phyloP scores from a whole-genome alignment of 805 yeast genomes.

The Sungouiozyma intestinalis region DNA sequence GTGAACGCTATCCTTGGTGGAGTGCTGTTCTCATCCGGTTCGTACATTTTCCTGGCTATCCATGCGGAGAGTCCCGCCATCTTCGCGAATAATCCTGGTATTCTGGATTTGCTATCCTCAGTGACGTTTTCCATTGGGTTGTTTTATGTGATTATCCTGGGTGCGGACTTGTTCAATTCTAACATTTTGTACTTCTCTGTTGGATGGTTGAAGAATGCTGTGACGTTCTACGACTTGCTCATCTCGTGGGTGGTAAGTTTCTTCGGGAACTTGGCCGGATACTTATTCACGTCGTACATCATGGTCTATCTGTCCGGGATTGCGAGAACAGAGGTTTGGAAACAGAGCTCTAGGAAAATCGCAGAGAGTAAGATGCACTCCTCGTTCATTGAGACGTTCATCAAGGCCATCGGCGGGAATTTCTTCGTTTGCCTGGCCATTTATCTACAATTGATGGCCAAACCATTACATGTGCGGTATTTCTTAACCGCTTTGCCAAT shows the following conservation, averaged over 20 bases:
- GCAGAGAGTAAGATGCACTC: slow-evolving; percentile 35
- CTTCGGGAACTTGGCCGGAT: slow-evolving; percentile 54
- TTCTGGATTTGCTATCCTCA: slow-evolving; percentile 48
- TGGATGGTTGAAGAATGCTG: slow-evolving; percentile 61
- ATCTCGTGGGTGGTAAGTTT: slow-evolving; percentile 62
- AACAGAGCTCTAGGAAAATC: slow-evolving; percentile 39
- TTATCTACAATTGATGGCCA: slow-evolving; percentile 66
- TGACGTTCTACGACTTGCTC: slow-evolving; percentile 47
- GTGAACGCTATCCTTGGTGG: slow-evolving; percentile 65
- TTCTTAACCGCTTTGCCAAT: slow-evolving; percentile 55
- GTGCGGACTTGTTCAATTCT: slow-evolving; percentile 67
- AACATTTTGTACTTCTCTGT: slow-evolving; percentile 63
- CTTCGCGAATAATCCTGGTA: slow-evolving; percentile 35
- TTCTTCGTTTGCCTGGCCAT: slow-evolving; percentile 69
- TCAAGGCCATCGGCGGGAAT: slow-evolving; percentile 70
- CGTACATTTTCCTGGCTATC: slow-evolving; percentile 52
- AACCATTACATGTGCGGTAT: slow-evolving; percentile 68
- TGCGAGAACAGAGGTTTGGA: slow-evolving; percentile 32
- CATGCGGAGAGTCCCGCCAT: slow-evolving; percentile 40
- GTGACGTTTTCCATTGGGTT: slow-evolving; percentile 58
- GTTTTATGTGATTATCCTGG: slow-evolving; percentile 64
- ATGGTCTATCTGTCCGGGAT: slow-evolving; percentile 48
- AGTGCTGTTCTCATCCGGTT: slow-evolving; percentile 56
- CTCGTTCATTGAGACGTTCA: slow-evolving; percentile 50
- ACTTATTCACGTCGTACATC: slow-evolving; percentile 55